Conservation (phyloP, 192 early-diverging fungal genomes). For the Umbelopsis ramanniana region DNA sequence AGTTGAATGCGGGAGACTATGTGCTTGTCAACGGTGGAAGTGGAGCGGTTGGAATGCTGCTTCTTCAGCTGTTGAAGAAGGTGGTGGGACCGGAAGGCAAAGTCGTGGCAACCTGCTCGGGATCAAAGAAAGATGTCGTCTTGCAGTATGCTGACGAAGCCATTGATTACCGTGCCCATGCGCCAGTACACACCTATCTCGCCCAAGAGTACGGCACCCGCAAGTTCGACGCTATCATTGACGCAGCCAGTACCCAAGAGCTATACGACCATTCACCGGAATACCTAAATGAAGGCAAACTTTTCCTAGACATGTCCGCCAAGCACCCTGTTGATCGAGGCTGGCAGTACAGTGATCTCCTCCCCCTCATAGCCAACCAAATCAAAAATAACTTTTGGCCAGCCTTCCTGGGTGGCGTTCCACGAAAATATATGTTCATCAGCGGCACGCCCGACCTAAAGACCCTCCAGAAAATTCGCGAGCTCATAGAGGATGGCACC, state of each 20-base stretch:
- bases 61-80: neutral
- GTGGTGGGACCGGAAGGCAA: neutral
- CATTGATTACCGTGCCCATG: slow-evolving; percentile 14
- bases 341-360: neutral
- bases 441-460: neutral
- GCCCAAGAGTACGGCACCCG: neutral
- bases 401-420: neutral
- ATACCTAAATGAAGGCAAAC: neutral
- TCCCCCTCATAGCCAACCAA: neutral
- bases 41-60: slow-evolving; percentile 7
- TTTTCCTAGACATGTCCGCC: neutral
- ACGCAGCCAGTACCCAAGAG: slow-evolving; percentile 5
- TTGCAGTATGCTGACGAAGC: neutral
- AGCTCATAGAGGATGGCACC: slow-evolving; percentile 1
- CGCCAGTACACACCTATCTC: neutral
- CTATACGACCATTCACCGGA: neutral
- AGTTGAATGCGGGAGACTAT: neutral
- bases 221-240: slow-evolving; percentile 17
- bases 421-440: neutral
- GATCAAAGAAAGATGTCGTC: neutral
- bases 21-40: slow-evolving; percentile 14
- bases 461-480: neutral
- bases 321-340: neutral
- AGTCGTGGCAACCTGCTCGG: slow-evolving; percentile 10
- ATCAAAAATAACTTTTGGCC: slow-evolving; percentile 10